Evolutionary conservation across 495 filamentous ascomycete genomes (phyloP).

Genomic region (Aspergillus bridgeri): DNA sequence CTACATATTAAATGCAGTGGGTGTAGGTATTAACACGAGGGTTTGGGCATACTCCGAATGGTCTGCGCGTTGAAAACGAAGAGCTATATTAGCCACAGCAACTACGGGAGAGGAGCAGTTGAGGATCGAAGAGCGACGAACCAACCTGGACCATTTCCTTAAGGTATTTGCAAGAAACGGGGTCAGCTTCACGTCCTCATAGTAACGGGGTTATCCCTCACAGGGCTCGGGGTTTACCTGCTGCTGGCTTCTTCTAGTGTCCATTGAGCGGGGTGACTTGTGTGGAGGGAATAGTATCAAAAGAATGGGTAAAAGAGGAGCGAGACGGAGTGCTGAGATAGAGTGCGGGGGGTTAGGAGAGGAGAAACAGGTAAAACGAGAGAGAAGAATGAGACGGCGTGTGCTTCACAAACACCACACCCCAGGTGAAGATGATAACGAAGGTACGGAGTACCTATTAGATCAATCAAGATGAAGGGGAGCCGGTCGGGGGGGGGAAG

Average conservation of each 20-base stretch:
- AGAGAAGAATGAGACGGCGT: background rate
- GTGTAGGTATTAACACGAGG: background rate
- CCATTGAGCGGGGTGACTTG: conserved; percentile 31
- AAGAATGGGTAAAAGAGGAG: conserved; percentile 16
- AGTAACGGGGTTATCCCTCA: conserved; percentile 9
- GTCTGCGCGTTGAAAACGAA: conserved; percentile 30
- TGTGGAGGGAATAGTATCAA: conserved; percentile 22
- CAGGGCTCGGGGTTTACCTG: conserved; percentile 54
- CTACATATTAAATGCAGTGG: background rate
- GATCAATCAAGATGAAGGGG: too few relatives aligned
- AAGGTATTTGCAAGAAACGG: background rate
- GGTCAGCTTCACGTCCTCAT: conserved; percentile 15
- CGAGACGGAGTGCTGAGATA: background rate
- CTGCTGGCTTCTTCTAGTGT: conserved; percentile 64
- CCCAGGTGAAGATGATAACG: background rate
- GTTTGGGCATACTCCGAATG: conserved; percentile 49
- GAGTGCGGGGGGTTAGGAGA: background rate
- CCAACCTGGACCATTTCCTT: conserved; percentile 99
- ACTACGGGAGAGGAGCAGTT: conserved; percentile 4
- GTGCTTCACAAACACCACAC: background rate
- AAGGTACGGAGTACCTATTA: too few relatives aligned
- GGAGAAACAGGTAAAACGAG: background rate
- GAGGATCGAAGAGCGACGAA: conserved; percentile 52
- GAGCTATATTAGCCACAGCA: conserved; percentile 29
- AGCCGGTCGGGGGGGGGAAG: too few relatives aligned